Base-by-base conservation (phyloP, 163 green algal genomes). In the Scenedesmus sp. region DNA sequence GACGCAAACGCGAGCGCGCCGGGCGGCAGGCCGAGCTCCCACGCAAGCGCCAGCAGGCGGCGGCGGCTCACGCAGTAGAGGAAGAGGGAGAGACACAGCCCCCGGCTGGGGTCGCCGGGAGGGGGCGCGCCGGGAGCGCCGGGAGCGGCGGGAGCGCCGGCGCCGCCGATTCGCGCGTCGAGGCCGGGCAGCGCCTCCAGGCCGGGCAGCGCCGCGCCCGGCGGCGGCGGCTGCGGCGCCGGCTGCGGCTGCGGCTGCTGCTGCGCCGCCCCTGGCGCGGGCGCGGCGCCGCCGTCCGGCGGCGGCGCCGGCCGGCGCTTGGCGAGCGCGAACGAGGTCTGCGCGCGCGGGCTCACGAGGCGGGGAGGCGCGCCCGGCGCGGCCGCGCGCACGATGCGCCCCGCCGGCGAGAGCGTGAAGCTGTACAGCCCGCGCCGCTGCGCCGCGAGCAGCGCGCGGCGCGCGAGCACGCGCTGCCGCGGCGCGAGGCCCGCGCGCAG, bases 21-120 rank as follows among this genome's bases (percentile, higher is more conserved):
- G 20, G 71, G 57, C 4, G 71, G 58, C 57, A 79, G 58, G 6
- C 71, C 71, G 20, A 69, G 14, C 58, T 70, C 57, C 71, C 71
- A 79, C 2, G 45, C 18, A 44, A 70, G 44, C 7, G 14, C 28
- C 20, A 69, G 58, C 44, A 79, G 29, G 20, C 50, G 24, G 10
- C 6, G 53, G 18, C 34, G 57, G 20, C 56, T 69, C 20, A 47
- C 50, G 44, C 71, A 79, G 71, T 79, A 79, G 57, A 69, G 45
- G 57, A 79, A 79, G 45, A 54, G 29, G 13, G 42, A 60, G 29
- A 79, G 71, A 14, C 67, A 64, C 48, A 77, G 24, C 34, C 67
- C 67, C 48, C 67, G 51, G 36, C 67, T 77, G 67, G 53, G 67
- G n/a, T 77, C 67, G 11, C 28, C 17, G 13, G 29, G 29, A 34